Percentiles rank a stretch among this genome's conserved stretches.
phyloP scores from a whole-genome alignment of 2,329 filamentous ascomycete genomes.

The Whalleya microplaca region DNA sequence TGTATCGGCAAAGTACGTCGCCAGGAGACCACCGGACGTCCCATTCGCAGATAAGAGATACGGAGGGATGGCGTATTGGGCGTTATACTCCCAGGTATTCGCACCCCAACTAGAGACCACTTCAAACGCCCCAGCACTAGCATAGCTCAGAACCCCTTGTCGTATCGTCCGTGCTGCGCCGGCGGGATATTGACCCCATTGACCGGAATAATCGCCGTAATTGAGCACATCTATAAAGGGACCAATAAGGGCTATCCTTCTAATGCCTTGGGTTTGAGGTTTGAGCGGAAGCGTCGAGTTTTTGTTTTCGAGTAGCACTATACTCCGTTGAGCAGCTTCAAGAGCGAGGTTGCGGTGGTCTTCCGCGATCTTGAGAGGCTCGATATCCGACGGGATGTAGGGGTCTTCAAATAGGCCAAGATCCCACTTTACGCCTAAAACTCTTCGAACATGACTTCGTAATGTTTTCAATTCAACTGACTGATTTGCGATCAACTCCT shows the following conservation, averaged over 20 bases:
- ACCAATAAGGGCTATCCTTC: constrained; percentile 45
- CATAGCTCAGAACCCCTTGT: constrained; percentile 40
- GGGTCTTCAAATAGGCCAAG: constrained; percentile 46
- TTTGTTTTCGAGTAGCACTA: constrained; percentile 47
- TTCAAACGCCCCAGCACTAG: constrained; percentile 31
- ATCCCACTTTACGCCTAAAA: constrained; percentile 48
- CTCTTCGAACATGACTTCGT: constrained; percentile 41
- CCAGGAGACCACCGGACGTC: constrained; percentile 42
- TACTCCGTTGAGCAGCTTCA: constrained; percentile 47
- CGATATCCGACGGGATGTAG: constrained; percentile 39
- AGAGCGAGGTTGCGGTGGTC: constrained; percentile 42
- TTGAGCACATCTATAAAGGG: constrained; percentile 47
- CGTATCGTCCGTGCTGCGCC: constrained; percentile 44
- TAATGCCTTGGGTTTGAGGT: constrained; percentile 33
- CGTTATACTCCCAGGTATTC: constrained; percentile 49
- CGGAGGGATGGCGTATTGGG: constrained; percentile 46
- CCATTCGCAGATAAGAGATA: constrained; percentile 45
- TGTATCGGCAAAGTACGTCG: constrained; percentile 46
- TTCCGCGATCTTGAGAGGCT: constrained; percentile 41
- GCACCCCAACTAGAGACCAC: constrained; percentile 46
- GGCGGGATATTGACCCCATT: constrained; percentile 45
- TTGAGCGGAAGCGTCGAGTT: constrained; percentile 44
- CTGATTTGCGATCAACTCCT: constrained; percentile 40
- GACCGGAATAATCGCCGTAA: constrained; percentile 49
- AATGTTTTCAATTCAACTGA: constrained; percentile 41